Percentiles rank a stretch among this genome's conserved stretches.
phyloP scores from a whole-genome alignment of 306 rosid genomes.

The Oxytropis ochrocephala region DNA sequence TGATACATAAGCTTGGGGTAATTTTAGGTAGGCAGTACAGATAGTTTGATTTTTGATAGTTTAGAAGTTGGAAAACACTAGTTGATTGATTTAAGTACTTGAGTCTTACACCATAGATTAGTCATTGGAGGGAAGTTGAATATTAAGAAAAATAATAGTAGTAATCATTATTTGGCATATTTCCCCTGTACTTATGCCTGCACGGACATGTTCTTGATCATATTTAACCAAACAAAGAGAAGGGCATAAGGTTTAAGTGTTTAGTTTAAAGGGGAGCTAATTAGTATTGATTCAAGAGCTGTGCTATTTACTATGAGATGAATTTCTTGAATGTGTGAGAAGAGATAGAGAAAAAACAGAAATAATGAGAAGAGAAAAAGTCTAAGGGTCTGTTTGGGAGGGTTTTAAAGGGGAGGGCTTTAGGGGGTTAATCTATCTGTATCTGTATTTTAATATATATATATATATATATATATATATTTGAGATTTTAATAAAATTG shows the following conservation, averaged over 20 bases:
- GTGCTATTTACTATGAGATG: neutral
- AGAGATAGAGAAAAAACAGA: neutral
- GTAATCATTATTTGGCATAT: neutral
- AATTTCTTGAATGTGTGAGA: neutral
- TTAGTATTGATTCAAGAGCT: neutral
- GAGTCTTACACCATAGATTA: neutral
- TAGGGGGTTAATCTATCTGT: too few species aligned
- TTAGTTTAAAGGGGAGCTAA: neutral
- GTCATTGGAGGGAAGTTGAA: conserved; percentile 2
- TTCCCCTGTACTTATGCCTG: neutral
- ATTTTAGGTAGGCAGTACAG: neutral
- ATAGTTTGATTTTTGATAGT: conserved; percentile 7
- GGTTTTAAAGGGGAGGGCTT: too few species aligned
- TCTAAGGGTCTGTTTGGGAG: too few species aligned
- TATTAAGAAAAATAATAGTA: neutral
- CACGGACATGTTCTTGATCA: neutral
- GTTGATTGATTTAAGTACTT: neutral
- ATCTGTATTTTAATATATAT: too few species aligned
- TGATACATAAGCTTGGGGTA: conserved; percentile 16
- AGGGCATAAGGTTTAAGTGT: neutral
- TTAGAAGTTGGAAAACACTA: neutral
- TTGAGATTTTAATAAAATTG: too few species aligned
- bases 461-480: too few species aligned
- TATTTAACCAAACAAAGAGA: conserved; percentile 1
- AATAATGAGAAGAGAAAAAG: neutral